These are phyloP conservation scores for Trypanosoma congolense DNA, from an alignment of 208 protist genomes.

Conservation along the genomic window DNA sequence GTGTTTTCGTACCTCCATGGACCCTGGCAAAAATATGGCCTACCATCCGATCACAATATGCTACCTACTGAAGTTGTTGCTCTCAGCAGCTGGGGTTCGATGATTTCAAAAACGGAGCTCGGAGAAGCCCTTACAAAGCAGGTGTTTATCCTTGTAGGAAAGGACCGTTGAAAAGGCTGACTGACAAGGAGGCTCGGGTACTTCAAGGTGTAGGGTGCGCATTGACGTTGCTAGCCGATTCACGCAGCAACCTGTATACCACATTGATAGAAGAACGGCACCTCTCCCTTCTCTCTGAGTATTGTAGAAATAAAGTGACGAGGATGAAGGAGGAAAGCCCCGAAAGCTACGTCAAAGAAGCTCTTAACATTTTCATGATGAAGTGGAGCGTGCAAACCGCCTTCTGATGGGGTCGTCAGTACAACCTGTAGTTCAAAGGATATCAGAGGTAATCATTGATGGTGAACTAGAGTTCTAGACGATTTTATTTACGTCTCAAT, in stretches of 20 bases:
- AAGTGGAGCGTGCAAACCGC: conserved; percentile 41
- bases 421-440: conserved; percentile 29
- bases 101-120: conserved; percentile 30
- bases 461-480: conserved; percentile 35
- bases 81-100: conserved; percentile 52
- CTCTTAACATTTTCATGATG: conserved; percentile 32
- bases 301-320: conserved; percentile 31
- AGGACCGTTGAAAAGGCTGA: conserved; percentile 30
- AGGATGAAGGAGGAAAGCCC: conserved; percentile 31
- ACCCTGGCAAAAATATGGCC: conserved; percentile 70
- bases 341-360: conserved; percentile 39
- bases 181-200: conserved; percentile 39
- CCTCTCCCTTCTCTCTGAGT: conserved; percentile 29
- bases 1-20: conserved; percentile 82
- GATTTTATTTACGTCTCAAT: conserved; percentile 30
- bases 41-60: conserved; percentile 71
- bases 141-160: conserved; percentile 34
- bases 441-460: conserved; percentile 47
- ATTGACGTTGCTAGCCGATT: conserved; percentile 48
- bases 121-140: conserved; percentile 32
- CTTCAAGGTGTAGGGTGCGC: conserved; percentile 62
- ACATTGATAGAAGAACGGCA: conserved; percentile 65
- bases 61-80: conserved; percentile 67
- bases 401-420: conserved; percentile 55
- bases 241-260: conserved; percentile 42